A percentile compares a stretch with the other conserved stretches of the same genome.
Conservation (phyloP, 2,329 filamentous ascomycete species). For the Biscogniauxia sp. region DNA sequence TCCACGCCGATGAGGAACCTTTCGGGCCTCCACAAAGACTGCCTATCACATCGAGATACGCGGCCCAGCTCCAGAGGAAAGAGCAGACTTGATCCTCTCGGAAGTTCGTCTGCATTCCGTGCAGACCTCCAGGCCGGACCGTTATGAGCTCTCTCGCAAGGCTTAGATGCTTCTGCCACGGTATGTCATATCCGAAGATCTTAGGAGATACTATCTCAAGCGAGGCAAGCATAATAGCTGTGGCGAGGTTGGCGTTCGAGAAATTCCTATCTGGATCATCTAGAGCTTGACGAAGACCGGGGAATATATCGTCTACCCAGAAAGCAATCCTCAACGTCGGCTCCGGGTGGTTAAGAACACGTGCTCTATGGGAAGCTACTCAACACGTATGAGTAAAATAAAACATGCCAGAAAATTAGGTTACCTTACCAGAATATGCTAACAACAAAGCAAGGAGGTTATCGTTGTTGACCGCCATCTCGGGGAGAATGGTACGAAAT, state of each 20-base stretch:
- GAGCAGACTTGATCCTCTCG: slow-evolving; percentile 60
- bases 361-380: slow-evolving; percentile 72
- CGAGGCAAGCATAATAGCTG: slow-evolving; percentile 81
- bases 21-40: slow-evolving; percentile 62
- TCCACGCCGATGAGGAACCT: slow-evolving; percentile 48
- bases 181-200: slow-evolving; percentile 75
- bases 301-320: slow-evolving; percentile 79
- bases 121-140: slow-evolving; percentile 48
- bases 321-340: slow-evolving; percentile 74
- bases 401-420: neutral
- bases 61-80: slow-evolving; percentile 80
- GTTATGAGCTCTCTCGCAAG: slow-evolving; percentile 74
- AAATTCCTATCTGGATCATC: slow-evolving; percentile 60
- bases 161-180: slow-evolving; percentile 77
- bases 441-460: slow-evolving; percentile 75
- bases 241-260: slow-evolving; percentile 72
- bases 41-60: slow-evolving; percentile 78
- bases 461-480: slow-evolving; percentile 65
- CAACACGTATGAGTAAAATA: slow-evolving; percentile 13
- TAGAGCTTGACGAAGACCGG: slow-evolving; percentile 66
- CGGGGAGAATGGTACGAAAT: slow-evolving; percentile 48
- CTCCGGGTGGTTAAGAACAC: slow-evolving; percentile 70
- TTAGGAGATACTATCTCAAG: slow-evolving; percentile 81
- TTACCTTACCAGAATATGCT: slow-evolving; percentile 61
- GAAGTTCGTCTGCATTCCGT: slow-evolving; percentile 52